These are phyloP conservation scores for Brettanomyces sp. DNA, from an alignment of 805 yeast species.

Conservation along the genomic window DNA sequence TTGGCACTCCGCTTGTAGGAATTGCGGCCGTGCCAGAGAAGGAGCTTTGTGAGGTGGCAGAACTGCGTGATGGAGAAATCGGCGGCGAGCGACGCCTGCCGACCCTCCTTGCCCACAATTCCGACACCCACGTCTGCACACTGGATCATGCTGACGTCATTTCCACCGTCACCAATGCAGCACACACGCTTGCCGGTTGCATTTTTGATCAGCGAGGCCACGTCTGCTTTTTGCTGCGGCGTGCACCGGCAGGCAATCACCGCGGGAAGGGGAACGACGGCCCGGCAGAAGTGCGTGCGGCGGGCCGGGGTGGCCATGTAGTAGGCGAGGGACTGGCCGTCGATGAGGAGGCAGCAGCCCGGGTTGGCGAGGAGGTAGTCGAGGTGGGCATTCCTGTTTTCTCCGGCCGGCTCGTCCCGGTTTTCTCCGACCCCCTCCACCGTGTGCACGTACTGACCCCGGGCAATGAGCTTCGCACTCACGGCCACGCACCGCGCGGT, in stretches of 20 bases:
- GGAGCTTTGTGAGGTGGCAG: conserved; percentile 73
- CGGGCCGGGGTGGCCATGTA: conserved; percentile 45
- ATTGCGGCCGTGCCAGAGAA: conserved; percentile 97
- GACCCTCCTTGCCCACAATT: conserved; percentile 97
- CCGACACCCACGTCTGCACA: conserved; percentile 99
- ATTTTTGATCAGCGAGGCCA: conserved; percentile 70
- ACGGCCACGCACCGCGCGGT: conserved; percentile 97
- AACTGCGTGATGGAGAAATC: conserved; percentile 93
- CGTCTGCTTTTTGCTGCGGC: conserved; percentile 97
- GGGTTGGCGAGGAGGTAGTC: conserved; percentile 59
- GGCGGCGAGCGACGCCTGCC: conserved; percentile 94
- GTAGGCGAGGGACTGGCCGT: conserved; percentile 81
- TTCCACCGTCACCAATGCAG: conserved; percentile 99
- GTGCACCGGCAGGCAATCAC: conserved; percentile 98
- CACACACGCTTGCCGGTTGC: conserved; percentile 85
- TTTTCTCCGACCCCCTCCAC: conserved; percentile 34
- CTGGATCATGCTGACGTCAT: conserved; percentile 98
- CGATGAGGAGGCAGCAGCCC: conserved; percentile 75
- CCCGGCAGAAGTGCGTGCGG: conserved; percentile 63
- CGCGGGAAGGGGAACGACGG: conserved; percentile 74
- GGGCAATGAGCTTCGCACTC: conserved; percentile 83
- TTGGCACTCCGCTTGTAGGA: conserved; percentile 94
- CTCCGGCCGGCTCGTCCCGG: background rate
- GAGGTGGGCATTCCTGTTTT: conserved; percentile 21
- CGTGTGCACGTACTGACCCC: conserved; percentile 91